Conservation (phyloP, 495 filamentous ascomycete genomes). For the Aspergillus campestris region DNA sequence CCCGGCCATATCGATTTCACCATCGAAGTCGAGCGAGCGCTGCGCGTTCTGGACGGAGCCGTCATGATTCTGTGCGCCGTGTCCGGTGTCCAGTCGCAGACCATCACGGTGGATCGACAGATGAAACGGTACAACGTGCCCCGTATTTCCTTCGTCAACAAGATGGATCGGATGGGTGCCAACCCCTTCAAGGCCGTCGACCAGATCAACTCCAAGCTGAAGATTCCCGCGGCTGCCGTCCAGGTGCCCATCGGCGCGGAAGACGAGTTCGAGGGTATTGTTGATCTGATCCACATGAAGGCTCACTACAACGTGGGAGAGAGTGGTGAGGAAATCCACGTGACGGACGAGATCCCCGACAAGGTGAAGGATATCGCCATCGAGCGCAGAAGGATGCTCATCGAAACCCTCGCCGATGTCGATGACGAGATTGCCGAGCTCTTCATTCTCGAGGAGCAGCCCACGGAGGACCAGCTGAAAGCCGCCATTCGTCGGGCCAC, state of each 20-base stretch:
- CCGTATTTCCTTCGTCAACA: slow-evolving; percentile 93
- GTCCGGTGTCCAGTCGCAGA: slow-evolving; percentile 94
- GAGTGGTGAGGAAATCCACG: slow-evolving; percentile 62
- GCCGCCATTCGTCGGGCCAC: slow-evolving; percentile 85
- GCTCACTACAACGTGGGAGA: slow-evolving; percentile 83
- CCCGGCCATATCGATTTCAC: slow-evolving; percentile 99
- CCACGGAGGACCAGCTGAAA: slow-evolving; percentile 72
- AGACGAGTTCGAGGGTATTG: slow-evolving; percentile 87
- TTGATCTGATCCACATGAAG: slow-evolving; percentile 89
- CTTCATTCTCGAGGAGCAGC: slow-evolving; percentile 79
- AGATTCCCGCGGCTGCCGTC: slow-evolving; percentile 83
- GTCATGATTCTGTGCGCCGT: slow-evolving; percentile 99
- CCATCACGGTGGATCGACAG: slow-evolving; percentile 95
- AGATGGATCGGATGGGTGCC: slow-evolving; percentile 99
- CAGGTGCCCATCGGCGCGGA: slow-evolving; percentile 94
- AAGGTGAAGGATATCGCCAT: slow-evolving; percentile 63
- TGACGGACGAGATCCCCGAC: slow-evolving; percentile 72
- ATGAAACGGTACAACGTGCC: slow-evolving; percentile 98
- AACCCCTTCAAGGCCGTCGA: slow-evolving; percentile 98
- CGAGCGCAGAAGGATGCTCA: slow-evolving; percentile 73
- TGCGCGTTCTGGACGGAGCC: slow-evolving; percentile 93
- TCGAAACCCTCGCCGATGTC: slow-evolving; percentile 94
- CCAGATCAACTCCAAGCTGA: slow-evolving; percentile 92
- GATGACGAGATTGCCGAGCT: slow-evolving; percentile 98
- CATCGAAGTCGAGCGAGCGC: slow-evolving; percentile 94